Percentiles rank a stretch among this genome's conserved stretches.
These are phyloP conservation scores for Apiotrichum veenhuisii DNA, from an alignment of 1,284 basidiomycete genomes.

Conservation along the genomic window DNA sequence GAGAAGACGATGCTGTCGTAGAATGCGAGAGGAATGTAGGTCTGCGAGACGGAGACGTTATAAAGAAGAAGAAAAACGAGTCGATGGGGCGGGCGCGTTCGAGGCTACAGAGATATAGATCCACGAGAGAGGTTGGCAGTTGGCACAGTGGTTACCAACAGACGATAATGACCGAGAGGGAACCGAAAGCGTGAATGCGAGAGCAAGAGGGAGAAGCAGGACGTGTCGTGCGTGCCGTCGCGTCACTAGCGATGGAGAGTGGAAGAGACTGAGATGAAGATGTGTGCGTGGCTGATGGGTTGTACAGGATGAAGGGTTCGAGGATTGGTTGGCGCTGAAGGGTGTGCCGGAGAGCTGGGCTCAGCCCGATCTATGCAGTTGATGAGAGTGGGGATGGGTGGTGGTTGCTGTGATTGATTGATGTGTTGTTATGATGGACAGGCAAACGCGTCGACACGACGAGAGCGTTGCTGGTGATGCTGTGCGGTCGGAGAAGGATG, in stretches of 20 bases:
- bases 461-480: not conserved
- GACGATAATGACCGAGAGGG: not conserved
- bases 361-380: constrained; percentile 1
- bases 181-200: not conserved
- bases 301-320: not conserved
- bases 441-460: too few relatives aligned
- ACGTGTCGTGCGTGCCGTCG: not conserved
- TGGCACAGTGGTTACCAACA: not conserved
- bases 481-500: not conserved
- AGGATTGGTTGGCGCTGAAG: not conserved
- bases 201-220: not conserved
- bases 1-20: not conserved
- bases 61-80: too few relatives aligned
- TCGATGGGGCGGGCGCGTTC: not conserved
- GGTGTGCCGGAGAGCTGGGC: not conserved
- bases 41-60: too few relatives aligned
- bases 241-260: not conserved
- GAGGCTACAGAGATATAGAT: not conserved
- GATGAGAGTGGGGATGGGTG: not conserved
- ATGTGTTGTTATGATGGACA: not conserved
- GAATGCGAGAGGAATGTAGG: too few relatives aligned
- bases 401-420: not conserved
- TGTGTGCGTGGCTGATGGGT: not conserved
- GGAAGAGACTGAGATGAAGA: not conserved
- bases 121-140: too few relatives aligned